Percentiles rank a stretch among this genome's conserved stretches.
phyloP scores from a whole-genome alignment of 176 grass and related monocot genomes.

The Oryza meridionalis region DNA sequence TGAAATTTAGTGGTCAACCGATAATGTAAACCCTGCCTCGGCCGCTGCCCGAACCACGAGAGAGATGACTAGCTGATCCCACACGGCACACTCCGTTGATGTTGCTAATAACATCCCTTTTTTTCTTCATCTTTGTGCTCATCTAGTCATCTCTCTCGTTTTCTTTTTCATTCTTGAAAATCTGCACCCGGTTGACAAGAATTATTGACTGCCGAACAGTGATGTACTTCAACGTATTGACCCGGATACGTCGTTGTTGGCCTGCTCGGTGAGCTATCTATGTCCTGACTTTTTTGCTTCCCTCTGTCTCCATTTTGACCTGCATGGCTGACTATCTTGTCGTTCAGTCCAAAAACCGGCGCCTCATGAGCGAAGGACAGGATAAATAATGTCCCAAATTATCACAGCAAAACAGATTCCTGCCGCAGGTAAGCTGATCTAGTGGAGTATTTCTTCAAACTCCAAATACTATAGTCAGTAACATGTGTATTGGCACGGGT shows the following conservation, averaged over 20 bases:
- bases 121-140: neutral
- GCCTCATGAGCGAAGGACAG: neutral
- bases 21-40: neutral
- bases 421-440: neutral
- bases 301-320: neutral
- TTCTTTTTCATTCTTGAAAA: neutral
- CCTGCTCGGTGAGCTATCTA: conserved; percentile 26
- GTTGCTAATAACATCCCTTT: neutral
- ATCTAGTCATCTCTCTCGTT: neutral
- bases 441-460: too few species aligned
- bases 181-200: neutral
- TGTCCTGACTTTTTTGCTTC: conserved; percentile 6
- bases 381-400: neutral
- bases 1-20: too few species aligned
- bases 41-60: neutral
- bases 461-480: too few species aligned
- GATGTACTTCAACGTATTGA: conserved; percentile 7
- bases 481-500: too few species aligned
- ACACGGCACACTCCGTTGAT: neutral
- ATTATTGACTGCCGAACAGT: neutral
- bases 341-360: neutral
- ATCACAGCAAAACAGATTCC: neutral
- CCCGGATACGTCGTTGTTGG: conserved; percentile 1
- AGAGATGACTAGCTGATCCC: neutral
- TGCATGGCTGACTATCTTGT: neutral